Evolutionary conservation across 345 rosid species (phyloP).

Genomic region (Pelargonium nanum): DNA sequence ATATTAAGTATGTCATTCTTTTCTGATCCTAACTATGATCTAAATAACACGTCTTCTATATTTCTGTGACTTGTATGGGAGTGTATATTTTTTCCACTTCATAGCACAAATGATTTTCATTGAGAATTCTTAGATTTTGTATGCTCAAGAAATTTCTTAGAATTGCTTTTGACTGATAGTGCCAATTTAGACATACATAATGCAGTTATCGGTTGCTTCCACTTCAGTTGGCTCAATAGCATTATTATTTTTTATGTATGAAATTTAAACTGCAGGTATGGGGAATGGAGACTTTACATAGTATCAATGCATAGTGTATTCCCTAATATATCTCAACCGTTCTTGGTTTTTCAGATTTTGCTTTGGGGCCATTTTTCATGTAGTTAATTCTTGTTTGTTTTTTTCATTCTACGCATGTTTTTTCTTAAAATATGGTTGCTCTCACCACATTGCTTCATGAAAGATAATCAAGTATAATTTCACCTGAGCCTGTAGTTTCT

Average conservation of each 20-base stretch:
- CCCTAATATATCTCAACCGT: too few species aligned
- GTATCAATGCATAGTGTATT: too few species aligned
- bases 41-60: neutral
- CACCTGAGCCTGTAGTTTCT: too few species aligned
- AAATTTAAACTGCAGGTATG: too few species aligned
- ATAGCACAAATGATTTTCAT: neutral
- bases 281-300: too few species aligned
- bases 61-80: neutral
- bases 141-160: neutral
- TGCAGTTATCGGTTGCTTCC: too few species aligned
- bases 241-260: too few species aligned
- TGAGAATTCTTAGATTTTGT: neutral
- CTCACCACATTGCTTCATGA: neutral
- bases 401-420: neutral
- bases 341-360: too few species aligned
- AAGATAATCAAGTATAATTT: neutral
- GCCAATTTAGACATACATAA: too few species aligned
- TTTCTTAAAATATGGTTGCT: neutral
- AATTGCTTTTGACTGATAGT: too few species aligned
- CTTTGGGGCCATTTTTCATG: neutral
- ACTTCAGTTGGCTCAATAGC: too few species aligned
- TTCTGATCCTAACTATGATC: conserved; percentile 4
- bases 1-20: conserved; percentile 62
- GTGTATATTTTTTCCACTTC: neutral
- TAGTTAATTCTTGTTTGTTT: neutral